Percentiles rank a stretch among this genome's conserved stretches.
Evolutionary conservation across 2,329 filamentous ascomycete genomes (phyloP).

Genomic region (Xylariaceae sp.): DNA sequence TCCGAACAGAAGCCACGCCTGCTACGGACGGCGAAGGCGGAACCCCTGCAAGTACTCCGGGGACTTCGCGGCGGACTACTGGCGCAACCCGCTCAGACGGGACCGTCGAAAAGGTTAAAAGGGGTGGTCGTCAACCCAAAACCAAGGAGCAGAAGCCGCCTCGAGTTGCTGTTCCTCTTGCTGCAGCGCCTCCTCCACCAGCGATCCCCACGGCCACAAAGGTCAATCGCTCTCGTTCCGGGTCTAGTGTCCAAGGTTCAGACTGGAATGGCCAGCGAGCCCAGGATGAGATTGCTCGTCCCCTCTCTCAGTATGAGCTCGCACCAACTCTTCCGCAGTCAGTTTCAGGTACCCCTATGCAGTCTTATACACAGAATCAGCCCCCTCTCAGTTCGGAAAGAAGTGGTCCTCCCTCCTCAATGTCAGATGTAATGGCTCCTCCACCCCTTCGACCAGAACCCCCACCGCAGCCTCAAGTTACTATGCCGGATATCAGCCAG

Average conservation of each 20-base stretch:
- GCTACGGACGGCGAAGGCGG: constrained; percentile 54
- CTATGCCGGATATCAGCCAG: constrained; percentile 47
- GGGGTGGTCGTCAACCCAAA: constrained; percentile 35
- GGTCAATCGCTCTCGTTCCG: constrained; percentile 48
- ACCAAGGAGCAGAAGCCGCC: constrained; percentile 39
- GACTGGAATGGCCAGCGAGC: constrained; percentile 36
- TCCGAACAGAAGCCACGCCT: constrained; percentile 57
- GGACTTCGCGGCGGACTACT: constrained; percentile 40
- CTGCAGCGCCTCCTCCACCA: constrained; percentile 37
- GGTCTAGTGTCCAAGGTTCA: constrained; percentile 43
- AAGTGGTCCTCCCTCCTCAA: constrained; percentile 29
- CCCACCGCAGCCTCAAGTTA: constrained; percentile 42
- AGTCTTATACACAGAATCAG: constrained; percentile 26
- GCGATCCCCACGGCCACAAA: constrained; percentile 33
- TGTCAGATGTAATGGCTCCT: constrained; percentile 51
- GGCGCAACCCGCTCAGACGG: constrained; percentile 38
- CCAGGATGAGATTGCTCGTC: constrained; percentile 37
- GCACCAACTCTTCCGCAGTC: constrained; percentile 37
- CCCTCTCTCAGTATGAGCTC: constrained; percentile 41
- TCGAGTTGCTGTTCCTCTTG: constrained; percentile 38
- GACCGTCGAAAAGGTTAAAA: constrained; percentile 40
- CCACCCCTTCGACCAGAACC: constrained; percentile 53
- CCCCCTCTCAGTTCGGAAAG: constrained; percentile 28
- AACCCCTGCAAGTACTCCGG: constrained; percentile 53
- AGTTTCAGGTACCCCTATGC: constrained; percentile 36